A percentile compares a stretch with the other conserved stretches of the same genome.
These are phyloP conservation scores for Cladophialophora bantiana DNA, from an alignment of 2,329 filamentous ascomycete species.

Conservation along the genomic window DNA sequence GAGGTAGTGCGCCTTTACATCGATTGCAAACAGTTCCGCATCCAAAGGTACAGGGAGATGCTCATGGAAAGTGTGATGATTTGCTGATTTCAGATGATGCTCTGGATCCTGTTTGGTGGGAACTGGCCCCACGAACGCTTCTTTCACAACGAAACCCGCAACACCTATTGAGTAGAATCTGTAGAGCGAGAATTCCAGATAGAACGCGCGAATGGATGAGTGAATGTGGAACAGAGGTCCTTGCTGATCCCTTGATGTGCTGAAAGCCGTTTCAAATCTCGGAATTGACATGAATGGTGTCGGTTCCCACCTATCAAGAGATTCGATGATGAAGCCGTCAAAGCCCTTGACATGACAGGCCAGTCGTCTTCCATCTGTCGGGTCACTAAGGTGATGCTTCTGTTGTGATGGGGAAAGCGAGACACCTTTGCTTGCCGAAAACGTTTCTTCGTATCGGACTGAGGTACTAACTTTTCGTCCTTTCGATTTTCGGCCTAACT, in stretches of 20 bases:
- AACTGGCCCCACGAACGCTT: constrained; percentile 62
- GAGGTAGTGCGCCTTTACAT: constrained; percentile 80
- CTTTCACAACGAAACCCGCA: constrained; percentile 75
- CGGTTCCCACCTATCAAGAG: constrained; percentile 79
- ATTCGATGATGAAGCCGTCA: constrained; percentile 90
- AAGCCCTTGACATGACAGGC: constrained; percentile 81
- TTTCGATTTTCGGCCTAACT: constrained; percentile 64
- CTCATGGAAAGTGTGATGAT: constrained; percentile 38
- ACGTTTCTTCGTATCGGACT: constrained; percentile 72
- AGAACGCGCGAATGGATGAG: constrained; percentile 77
- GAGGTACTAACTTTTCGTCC: constrained; percentile 77
- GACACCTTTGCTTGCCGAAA: constrained; percentile 59
- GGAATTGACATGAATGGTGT: constrained; percentile 89
- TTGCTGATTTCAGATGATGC: constrained; percentile 27
- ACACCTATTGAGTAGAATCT: constrained; percentile 89
- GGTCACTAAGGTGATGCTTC: constrained; percentile 53
- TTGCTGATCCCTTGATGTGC: constrained; percentile 83
- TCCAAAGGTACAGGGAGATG: constrained; percentile 38
- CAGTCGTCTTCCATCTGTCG: constrained; percentile 76
- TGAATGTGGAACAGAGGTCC: constrained; percentile 89
- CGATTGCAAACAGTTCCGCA: constrained; percentile 77
- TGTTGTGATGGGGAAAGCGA: constrained; percentile 58
- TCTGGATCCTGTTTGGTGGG: constrained; percentile 26
- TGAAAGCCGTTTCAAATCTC: constrained; percentile 83
- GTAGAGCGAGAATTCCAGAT: constrained; percentile 89